A percentile compares a stretch with the other conserved stretches of the same genome.
These are phyloP conservation scores for Colletotrichum sojae DNA, from an alignment of 2,329 filamentous ascomycete genomes.

Conservation along the genomic window DNA sequence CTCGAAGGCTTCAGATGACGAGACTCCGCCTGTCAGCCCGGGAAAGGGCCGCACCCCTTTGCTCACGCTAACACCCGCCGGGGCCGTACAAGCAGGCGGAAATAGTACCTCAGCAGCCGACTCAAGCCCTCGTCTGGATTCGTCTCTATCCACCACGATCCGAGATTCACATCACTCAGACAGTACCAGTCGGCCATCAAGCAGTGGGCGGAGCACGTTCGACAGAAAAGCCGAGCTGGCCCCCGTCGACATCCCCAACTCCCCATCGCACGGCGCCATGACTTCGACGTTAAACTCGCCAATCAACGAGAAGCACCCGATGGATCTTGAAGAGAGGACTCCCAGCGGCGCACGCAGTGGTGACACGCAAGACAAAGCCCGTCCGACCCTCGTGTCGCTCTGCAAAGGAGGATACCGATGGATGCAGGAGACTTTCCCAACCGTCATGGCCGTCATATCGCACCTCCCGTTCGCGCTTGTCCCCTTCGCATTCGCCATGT, in stretches of 20 bases:
- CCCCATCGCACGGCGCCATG: background rate
- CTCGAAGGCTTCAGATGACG: background rate
- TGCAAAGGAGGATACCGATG: slow-evolving; percentile 64
- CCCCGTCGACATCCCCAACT: background rate
- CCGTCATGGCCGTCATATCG: slow-evolving; percentile 73
- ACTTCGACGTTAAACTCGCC: background rate
- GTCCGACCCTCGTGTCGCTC: slow-evolving; percentile 67
- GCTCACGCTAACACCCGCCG: slow-evolving; percentile 20
- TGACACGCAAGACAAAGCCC: slow-evolving; percentile 32
- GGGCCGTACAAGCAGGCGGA: background rate
- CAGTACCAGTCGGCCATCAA: slow-evolving; percentile 2
- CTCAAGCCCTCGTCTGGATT: slow-evolving; percentile 16
- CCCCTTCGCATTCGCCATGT: slow-evolving; percentile 82
- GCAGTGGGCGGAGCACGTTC: background rate
- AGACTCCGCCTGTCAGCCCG: slow-evolving; percentile 5
- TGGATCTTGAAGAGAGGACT: slow-evolving; percentile 21
- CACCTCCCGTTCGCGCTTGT: slow-evolving; percentile 78
- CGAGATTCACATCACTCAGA: background rate
- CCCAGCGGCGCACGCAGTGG: too few relatives aligned
- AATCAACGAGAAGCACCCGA: slow-evolving; percentile 6
- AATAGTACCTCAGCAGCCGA: background rate
- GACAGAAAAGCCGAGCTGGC: background rate
- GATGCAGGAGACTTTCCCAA: slow-evolving; percentile 80
- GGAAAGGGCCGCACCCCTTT: slow-evolving; percentile 12
- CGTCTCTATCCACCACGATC: slow-evolving; percentile 13